phyloP scores from a whole-genome alignment of 2,329 filamentous ascomycete species.

The Setomelanomma holmii region DNA sequence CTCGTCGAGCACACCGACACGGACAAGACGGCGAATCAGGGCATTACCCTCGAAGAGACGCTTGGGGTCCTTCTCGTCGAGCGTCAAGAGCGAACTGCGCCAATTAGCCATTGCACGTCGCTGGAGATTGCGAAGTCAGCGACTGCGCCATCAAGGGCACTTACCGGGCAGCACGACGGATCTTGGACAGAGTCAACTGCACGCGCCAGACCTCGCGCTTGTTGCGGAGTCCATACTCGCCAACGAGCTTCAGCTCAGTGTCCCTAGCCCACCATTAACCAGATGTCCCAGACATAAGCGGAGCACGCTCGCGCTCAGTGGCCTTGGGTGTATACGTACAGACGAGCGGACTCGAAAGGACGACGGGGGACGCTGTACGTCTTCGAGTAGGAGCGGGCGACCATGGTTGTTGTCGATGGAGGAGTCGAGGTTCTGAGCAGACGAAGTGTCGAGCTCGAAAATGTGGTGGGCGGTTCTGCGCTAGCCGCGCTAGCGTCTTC shows the following conservation, averaged over 20 bases:
- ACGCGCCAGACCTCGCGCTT: slow-evolving; percentile 99
- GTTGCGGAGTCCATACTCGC: slow-evolving; percentile 99
- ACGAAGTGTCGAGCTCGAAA: background rate
- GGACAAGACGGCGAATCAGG: slow-evolving; percentile 99
- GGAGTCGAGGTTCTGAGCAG: slow-evolving; percentile 24
- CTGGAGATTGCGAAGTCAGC: slow-evolving; percentile 16
- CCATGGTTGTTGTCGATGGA: slow-evolving; percentile 52
- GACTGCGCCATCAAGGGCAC: slow-evolving; percentile 40
- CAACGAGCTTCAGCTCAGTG: slow-evolving; percentile 99
- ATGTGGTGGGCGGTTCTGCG: background rate
- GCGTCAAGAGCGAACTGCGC: slow-evolving; percentile 94
- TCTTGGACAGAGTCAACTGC: slow-evolving; percentile 99
- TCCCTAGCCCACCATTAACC: slow-evolving; percentile 80
- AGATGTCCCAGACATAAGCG: slow-evolving; percentile 85
- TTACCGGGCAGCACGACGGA: slow-evolving; percentile 99
- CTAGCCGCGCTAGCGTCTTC: slow-evolving; percentile 8
- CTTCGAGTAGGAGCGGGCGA: slow-evolving; percentile 85
- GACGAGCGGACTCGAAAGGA: slow-evolving; percentile 99
- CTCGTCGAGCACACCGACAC: slow-evolving; percentile 99
- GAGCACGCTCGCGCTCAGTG: slow-evolving; percentile 99
- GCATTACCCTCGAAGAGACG: slow-evolving; percentile 99
- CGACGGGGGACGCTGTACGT: slow-evolving; percentile 98
- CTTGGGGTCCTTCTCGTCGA: slow-evolving; percentile 99
- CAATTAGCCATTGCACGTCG: slow-evolving; percentile 20
- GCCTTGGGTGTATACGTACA: slow-evolving; percentile 88